phyloP scores from a whole-genome alignment of 2,329 filamentous ascomycete species.

The Xylariaceae sp. region DNA sequence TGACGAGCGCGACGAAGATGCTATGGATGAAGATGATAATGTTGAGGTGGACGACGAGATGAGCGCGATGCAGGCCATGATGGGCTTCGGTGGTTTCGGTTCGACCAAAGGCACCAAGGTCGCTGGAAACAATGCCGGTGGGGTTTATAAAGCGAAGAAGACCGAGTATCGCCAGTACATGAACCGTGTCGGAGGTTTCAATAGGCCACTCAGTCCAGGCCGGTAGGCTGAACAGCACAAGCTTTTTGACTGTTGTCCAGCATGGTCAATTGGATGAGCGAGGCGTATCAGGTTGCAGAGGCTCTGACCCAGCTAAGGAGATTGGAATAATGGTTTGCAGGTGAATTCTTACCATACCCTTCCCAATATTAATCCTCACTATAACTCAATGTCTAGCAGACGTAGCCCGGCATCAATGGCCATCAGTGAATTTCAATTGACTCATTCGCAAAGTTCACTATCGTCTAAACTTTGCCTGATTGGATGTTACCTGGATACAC shows the following conservation, averaged over 20 bases:
- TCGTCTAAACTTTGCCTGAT: no score
- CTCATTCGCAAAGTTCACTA: no score
- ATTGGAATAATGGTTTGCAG: no score
- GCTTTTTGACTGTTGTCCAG: neutral
- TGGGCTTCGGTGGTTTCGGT: conserved; percentile 87
- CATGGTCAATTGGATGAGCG: no score
- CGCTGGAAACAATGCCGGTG: conserved; percentile 79
- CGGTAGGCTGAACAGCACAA: conserved; percentile 19
- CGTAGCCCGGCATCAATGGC: no score
- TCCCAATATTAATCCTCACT: no score
- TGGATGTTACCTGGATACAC: no score
- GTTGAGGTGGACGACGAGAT: conserved; percentile 65
- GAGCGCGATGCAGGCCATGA: conserved; percentile 74
- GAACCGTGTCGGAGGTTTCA: conserved; percentile 80
- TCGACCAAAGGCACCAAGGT: conserved; percentile 89
- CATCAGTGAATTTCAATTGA: no score
- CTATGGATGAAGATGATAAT: conserved; percentile 38
- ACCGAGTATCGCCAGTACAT: conserved; percentile 97
- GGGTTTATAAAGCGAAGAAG: conserved; percentile 88
- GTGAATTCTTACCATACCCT: no score
- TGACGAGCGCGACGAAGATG: conserved; percentile 14
- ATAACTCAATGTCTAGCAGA: no score
- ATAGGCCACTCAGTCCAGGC: conserved; percentile 67
- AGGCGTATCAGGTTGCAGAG: no score
- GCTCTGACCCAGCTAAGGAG: no score